phyloP scores from a whole-genome alignment of 148 eudicot species.

The Arctostaphylos glauca region DNA sequence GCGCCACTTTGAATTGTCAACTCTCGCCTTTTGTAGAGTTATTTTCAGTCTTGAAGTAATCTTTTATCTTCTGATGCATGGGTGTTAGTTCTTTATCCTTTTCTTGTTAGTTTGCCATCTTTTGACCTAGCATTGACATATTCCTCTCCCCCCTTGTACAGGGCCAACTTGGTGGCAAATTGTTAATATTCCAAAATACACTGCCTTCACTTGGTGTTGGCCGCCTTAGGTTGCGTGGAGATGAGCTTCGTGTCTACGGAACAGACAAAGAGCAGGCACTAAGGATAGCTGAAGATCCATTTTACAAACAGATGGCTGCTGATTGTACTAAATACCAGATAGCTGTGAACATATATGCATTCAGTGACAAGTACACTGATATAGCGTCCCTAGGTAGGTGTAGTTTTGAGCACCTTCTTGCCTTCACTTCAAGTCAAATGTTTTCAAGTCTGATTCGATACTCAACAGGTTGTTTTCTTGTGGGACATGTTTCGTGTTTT shows the following conservation, averaged over 20 bases:
- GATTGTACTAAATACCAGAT: constrained; percentile 92
- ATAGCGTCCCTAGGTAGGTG: constrained; percentile 84
- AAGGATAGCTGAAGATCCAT: constrained; percentile 90
- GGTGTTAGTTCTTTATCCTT: background rate
- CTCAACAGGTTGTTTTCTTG: background rate
- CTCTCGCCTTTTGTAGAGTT: background rate
- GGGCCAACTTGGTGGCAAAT: constrained; percentile 95
- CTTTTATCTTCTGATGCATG: constrained; percentile 7
- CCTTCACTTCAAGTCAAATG: too few species aligned
- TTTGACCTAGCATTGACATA: constrained; percentile 11
- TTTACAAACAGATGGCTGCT: constrained; percentile 99
- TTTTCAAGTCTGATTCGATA: background rate
- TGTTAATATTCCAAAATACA: constrained; percentile 62
- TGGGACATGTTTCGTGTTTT: background rate
- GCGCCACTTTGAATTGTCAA: background rate
- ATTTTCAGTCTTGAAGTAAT: constrained; percentile 1
- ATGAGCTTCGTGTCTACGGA: constrained; percentile 16
- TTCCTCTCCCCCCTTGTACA: constrained; percentile 27
- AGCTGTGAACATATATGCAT: constrained; percentile 83
- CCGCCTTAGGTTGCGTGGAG: constrained; percentile 86
- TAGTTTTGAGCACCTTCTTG: constrained; percentile 1
- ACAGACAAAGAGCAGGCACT: constrained; percentile 86
- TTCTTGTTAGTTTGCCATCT: background rate
- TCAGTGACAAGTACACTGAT: constrained; percentile 96
- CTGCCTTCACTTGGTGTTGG: constrained; percentile 64